Evolutionary conservation across 1,139 yeast genomes (phyloP), one percentile per base, ranked within the genome.

Genomic region (Candida dubliniensis): DNA sequence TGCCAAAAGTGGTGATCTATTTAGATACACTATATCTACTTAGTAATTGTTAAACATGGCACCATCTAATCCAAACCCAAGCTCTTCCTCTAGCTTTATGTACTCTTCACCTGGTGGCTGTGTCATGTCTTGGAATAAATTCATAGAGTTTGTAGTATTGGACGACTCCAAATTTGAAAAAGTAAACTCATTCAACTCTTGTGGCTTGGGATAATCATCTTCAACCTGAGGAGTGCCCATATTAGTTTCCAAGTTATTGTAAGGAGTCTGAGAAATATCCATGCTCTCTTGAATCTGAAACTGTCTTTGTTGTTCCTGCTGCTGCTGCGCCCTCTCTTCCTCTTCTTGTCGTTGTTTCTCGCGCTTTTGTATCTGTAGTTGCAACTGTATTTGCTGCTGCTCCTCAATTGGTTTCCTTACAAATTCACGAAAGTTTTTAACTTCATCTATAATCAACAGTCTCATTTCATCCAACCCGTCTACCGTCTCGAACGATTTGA

Each of bases 401-500:
- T 82, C 88, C 40, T 81, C 84, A 38, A 82, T 67, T 3, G 96
- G 95, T 58, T 78, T 80, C 58, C 95, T 69, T 9, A 91, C 97
- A 67, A 84, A 82, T 37, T 81, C 88, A 53, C 98, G 77, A 61
- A 93, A 91, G 24, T 77, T 69, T 45, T 76, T 75, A 3, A 93
- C 98, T 59, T 93, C 98, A 36, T 87, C 84, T 30, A 88, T 64
- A 35, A 93, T 88, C 77, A 89, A 79, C 51, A 78, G 74, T 56
- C 81, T 81, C 87, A 93, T 86, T 24, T 78, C 69, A 10, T 80
- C 86, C 61, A 88, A 73, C 53, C 90, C 96, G 50, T 89, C 91
- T 33, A 87, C 86, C 11, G 81, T 84, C 67, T 93, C 99, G 63
- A 93, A 93, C 6, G 88, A 74, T 49, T 70, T 72, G 61, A 93